Percentiles rank a stretch among this genome's conserved stretches.
Conservation (phyloP, 768 basidiomycete species). For the Tylopilus balloui region DNA sequence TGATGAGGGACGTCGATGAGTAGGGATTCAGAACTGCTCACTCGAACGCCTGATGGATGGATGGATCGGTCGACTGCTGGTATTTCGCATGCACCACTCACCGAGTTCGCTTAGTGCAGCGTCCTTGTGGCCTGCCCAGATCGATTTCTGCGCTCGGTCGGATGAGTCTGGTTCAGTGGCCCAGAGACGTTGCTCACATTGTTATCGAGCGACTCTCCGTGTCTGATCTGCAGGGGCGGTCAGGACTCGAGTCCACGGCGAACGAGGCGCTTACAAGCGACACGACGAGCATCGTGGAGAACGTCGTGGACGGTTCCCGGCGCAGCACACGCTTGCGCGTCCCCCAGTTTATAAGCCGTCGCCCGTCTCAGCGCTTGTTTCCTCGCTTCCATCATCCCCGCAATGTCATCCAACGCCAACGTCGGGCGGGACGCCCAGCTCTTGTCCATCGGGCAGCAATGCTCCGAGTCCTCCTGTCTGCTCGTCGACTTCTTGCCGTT, state of each 20-base stretch:
- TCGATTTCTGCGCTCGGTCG: slow-evolving; percentile 31
- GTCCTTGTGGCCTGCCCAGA: slow-evolving; percentile 79
- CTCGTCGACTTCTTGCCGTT: slow-evolving; percentile 84
- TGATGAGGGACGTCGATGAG: background rate
- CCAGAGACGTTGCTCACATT: slow-evolving; percentile 39
- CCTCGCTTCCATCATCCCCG: background rate
- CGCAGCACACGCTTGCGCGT: slow-evolving; percentile 23
- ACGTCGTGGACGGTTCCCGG: background rate
- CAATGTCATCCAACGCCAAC: slow-evolving; percentile 12
- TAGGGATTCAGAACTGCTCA: slow-evolving; percentile 21
- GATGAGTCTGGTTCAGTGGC: background rate
- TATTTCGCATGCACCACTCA: slow-evolving; percentile 26
- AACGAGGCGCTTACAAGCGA: slow-evolving; percentile 24
- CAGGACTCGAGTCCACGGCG: background rate
- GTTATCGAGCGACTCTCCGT: slow-evolving; percentile 78
- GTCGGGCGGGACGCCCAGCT: slow-evolving; percentile 50
- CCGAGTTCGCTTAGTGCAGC: slow-evolving; percentile 73
- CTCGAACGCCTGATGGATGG: slow-evolving; percentile 49
- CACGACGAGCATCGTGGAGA: slow-evolving; percentile 18
- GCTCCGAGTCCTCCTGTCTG: slow-evolving; percentile 59
- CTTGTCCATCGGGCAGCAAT: slow-evolving; percentile 66
- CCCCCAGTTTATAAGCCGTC: slow-evolving; percentile 18
- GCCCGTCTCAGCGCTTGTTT: background rate
- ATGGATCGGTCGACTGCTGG: slow-evolving; percentile 2
- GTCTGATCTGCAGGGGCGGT: slow-evolving; percentile 49